Evolutionary conservation across 2,329 filamentous ascomycete genomes (phyloP).

Genomic region (Sclerotinia subarctica): DNA sequence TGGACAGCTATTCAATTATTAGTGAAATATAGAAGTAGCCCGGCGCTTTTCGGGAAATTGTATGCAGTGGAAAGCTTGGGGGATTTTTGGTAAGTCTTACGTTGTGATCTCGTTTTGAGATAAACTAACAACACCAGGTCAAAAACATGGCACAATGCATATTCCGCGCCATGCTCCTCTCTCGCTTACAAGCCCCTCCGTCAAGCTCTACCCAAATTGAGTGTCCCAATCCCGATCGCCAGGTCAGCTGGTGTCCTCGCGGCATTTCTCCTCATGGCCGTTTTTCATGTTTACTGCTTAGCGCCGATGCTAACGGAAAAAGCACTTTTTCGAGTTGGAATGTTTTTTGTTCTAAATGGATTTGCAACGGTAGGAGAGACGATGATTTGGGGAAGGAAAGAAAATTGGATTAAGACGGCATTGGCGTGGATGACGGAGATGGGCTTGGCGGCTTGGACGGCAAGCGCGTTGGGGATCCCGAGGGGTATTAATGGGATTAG

Average conservation of each 20-base stretch:
- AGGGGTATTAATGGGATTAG: conserved; percentile 37
- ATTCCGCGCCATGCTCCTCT: conserved; percentile 42
- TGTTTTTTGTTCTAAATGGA: conserved; percentile 44
- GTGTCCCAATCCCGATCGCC: conserved; percentile 38
- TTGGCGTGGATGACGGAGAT: conserved; percentile 41
- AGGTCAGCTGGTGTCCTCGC: conserved; percentile 40
- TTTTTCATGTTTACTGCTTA: conserved; percentile 42
- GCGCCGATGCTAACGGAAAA: conserved; percentile 38
- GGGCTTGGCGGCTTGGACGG: conserved; percentile 40
- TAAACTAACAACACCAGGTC: conserved; percentile 29
- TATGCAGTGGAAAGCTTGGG: conserved; percentile 41
- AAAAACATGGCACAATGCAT: conserved; percentile 45
- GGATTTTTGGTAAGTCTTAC: conserved; percentile 40
- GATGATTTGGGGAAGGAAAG: conserved; percentile 40
- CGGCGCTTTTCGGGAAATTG: conserved; percentile 43
- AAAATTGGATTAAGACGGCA: conserved; percentile 36
- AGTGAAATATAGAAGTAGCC: conserved; percentile 41
- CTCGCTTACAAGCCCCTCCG: conserved; percentile 42
- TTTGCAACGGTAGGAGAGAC: conserved; percentile 39
- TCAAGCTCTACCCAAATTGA: conserved; percentile 36
- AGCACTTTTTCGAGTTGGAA: conserved; percentile 38
- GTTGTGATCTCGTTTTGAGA: background rate
- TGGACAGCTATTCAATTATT: conserved; percentile 42
- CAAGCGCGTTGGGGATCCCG: conserved; percentile 37
- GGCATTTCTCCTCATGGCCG: conserved; percentile 42